Conservation (phyloP, 805 yeast species). For the Deakozyma indianensis region DNA sequence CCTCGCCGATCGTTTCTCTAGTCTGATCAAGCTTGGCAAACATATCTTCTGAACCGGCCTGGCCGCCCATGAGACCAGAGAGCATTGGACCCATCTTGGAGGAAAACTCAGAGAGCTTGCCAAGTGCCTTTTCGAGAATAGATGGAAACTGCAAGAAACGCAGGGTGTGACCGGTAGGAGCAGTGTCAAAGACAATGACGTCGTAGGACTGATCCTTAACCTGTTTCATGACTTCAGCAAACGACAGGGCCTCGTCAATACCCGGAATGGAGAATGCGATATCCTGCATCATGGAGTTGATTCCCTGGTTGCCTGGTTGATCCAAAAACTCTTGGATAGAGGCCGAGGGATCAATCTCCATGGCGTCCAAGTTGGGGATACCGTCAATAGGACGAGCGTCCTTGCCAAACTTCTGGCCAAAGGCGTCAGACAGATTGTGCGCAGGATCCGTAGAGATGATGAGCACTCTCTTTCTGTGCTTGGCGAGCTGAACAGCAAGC, state of each 20-base stretch:
- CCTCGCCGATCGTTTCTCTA: conserved; percentile 69
- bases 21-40: conserved; percentile 66
- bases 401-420: conserved; percentile 95
- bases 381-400: conserved; percentile 94
- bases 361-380: conserved; percentile 74
- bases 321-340: conserved; percentile 71
- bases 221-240: conserved; percentile 96
- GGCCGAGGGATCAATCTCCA: conserved; percentile 97
- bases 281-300: conserved; percentile 68
- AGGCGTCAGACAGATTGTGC: conserved; percentile 93
- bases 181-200: conserved; percentile 95
- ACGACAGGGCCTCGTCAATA: conserved; percentile 93
- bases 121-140: conserved; percentile 73
- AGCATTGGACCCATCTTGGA: conserved; percentile 85
- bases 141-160: conserved; percentile 91
- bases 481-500: conserved; percentile 84
- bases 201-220: conserved; percentile 68
- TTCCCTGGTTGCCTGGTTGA: conserved; percentile 31
- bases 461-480: conserved; percentile 68
- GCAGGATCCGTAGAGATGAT: conserved; percentile 98
- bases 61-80: conserved; percentile 55
- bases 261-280: conserved; percentile 95
- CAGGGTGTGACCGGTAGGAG: conserved; percentile 97
- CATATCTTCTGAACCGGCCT: conserved; percentile 30
- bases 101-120: conserved; percentile 75